phyloP scores from a whole-genome alignment of 495 filamentous ascomycete genomes.

The Penicillium tannophilum region DNA sequence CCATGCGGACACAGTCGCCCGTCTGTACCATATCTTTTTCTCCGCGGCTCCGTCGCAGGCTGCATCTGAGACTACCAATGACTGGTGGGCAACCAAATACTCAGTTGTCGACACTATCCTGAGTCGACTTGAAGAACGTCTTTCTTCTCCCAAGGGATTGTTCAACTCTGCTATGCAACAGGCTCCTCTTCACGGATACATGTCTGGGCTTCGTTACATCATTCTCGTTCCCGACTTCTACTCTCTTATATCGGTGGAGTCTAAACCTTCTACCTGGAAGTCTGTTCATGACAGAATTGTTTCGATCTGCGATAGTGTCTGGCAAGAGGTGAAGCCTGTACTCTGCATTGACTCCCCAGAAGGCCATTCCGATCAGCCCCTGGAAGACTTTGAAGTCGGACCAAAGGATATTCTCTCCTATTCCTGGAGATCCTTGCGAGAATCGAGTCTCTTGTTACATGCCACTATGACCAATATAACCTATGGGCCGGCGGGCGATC shows the following conservation, averaged over 20 bases:
- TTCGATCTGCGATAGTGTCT: constrained; percentile 61
- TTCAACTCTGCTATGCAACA: constrained; percentile 62
- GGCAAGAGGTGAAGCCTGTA: constrained; percentile 70
- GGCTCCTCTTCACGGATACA: constrained; percentile 69
- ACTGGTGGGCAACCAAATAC: constrained; percentile 42
- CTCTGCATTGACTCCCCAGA: constrained; percentile 92
- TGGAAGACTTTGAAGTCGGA: constrained; percentile 64
- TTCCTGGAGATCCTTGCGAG: constrained; percentile 88
- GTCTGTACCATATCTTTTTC: constrained; percentile 56
- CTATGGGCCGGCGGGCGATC: constrained; percentile 37
- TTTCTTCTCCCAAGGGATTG: constrained; percentile 56
- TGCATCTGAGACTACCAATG: constrained; percentile 15
- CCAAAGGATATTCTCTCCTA: constrained; percentile 92
- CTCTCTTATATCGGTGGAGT: constrained; percentile 26
- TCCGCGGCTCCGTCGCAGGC: constrained; percentile 35
- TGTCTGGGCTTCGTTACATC: constrained; percentile 64
- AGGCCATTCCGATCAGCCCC: constrained; percentile 74
- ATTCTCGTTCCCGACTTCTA: constrained; percentile 43
- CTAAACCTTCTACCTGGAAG: constrained; percentile 31
- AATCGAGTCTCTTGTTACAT: constrained; percentile 69
- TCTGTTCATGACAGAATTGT: constrained; percentile 59
- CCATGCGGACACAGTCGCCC: constrained; percentile 81
- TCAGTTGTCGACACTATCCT: constrained; percentile 50
- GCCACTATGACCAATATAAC: constrained; percentile 40
- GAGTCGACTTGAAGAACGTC: constrained; percentile 55